Percentiles rank a stretch among this genome's conserved stretches.
These are phyloP conservation scores for Podospora pseudopauciseta DNA, from an alignment of 495 filamentous ascomycete genomes.

Conservation along the genomic window DNA sequence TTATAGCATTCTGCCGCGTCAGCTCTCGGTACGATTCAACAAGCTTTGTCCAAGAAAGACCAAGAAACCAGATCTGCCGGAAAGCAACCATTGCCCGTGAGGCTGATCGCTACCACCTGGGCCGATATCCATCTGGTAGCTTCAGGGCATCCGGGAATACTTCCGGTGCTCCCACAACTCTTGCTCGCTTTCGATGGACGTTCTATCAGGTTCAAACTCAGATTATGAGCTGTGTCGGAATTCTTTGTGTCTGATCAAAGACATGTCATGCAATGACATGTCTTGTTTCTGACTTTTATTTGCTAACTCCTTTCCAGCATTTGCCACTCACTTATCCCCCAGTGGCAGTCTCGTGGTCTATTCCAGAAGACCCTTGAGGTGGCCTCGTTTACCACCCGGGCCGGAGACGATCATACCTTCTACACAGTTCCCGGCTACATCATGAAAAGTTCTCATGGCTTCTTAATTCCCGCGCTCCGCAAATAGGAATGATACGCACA, in stretches of 20 bases:
- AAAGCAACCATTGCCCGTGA: slow-evolving; percentile 21
- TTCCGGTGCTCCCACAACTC: not conserved
- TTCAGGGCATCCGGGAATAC: slow-evolving; percentile 5
- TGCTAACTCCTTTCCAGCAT: not conserved
- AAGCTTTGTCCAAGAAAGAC: slow-evolving; percentile 17
- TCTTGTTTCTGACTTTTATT: too few relatives aligned
- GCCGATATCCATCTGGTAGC: slow-evolving; percentile 23
- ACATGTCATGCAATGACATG: not conserved
- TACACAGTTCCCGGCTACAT: not conserved
- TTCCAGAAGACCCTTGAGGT: not conserved
- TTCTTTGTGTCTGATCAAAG: not conserved
- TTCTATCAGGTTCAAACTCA: not conserved
- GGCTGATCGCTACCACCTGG: not conserved
- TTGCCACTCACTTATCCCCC: not conserved
- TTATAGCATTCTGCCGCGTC: slow-evolving; percentile 28
- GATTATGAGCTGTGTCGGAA: not conserved
- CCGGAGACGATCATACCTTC: not conserved
- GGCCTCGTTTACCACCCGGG: not conserved
- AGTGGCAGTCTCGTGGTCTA: not conserved
- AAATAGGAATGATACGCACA: not conserved
- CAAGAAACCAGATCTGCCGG: slow-evolving; percentile 31
- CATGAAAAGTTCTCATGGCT: not conserved
- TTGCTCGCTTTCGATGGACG: not conserved
- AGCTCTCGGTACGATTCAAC: slow-evolving; percentile 20
- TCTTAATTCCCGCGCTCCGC: not conserved